Evolutionary conservation across 2,329 filamentous ascomycete genomes (phyloP), one percentile per base, ranked within the genome.

Genomic region (Alternaria incomplexa): DNA sequence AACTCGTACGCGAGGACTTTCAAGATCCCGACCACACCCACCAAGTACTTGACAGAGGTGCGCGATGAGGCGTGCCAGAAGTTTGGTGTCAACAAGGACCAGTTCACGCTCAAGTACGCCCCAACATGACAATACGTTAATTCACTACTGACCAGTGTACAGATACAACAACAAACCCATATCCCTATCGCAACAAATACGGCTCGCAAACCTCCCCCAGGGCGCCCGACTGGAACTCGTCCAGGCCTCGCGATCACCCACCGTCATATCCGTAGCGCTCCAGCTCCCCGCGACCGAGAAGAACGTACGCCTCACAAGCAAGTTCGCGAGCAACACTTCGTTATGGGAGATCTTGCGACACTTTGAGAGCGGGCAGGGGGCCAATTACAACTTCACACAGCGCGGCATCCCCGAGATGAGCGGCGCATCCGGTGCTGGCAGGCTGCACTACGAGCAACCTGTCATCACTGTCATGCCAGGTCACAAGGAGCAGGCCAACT

Each of bases 161-260:
- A 79, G 76, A 53, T 78, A 77, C 79, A 93, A 93, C 77, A 92
- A 95, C 80, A 97, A 95, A 76, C 85, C 88, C 32, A 84, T 99
- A 62, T 93, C 97, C 74, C 87, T 99, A 9, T 95, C 93, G 7
- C 86, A 93, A 59, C 91, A 92, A 45, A 93, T 94, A 77, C 90
- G 95, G 51, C 88, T 95, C 26, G 91, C 93, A 6, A 93, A 93
- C 53, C 89, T 99, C 6, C 85, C 87, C 12, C 88, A 92, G 40
- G 96, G 96, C 65, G 95, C 96, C 62, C 97, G 96, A 77, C 88
- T 99, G 62, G 94, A 98, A 77, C 91, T 99, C 53, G 91, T 97
- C 22, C 90, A 93, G 76, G 90, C 91, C 62, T 96, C 94, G 48
- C 92, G 92, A 61, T 96, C 93, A 0, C 91, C 94, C 0, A 90